Conservation (phyloP, 108 stramenopile genomes). For the Fistulifera pelliculosa region DNA sequence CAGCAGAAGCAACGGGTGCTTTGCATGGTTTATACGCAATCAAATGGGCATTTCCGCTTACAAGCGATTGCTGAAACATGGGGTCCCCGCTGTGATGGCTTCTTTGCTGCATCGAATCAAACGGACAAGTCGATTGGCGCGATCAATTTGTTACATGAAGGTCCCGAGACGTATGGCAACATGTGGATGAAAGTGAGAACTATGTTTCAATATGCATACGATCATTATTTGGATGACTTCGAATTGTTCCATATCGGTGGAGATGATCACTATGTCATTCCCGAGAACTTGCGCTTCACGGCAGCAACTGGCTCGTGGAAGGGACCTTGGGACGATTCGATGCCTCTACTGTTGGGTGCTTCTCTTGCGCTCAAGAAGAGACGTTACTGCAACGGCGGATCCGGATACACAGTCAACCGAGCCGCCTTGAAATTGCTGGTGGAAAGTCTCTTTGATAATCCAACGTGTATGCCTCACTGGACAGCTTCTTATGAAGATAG, state of each 20-base stretch:
- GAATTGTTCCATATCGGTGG: conserved; percentile 91
- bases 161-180: conserved; percentile 28
- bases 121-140: conserved; percentile 36
- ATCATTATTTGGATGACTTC: conserved; percentile 76
- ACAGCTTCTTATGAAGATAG: conserved; percentile 78
- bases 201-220: conserved; percentile 80
- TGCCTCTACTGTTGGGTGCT: not conserved
- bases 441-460: conserved; percentile 21
- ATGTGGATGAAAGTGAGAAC: conserved; percentile 30
- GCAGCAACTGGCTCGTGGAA: conserved; percentile 34
- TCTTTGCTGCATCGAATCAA: conserved; percentile 46
- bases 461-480: conserved; percentile 45
- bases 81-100: conserved; percentile 63
- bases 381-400: conserved; percentile 82
- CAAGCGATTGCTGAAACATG: conserved; percentile 44
- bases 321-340: conserved; percentile 6
- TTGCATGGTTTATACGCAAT: conserved; percentile 76
- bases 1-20: conserved; percentile 46
- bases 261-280: conserved; percentile 87
- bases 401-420: conserved; percentile 78
- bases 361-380: conserved; percentile 57
- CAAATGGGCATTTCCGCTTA: conserved; percentile 18
- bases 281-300: conserved; percentile 78
- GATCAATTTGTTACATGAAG: conserved; percentile 37
- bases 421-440: conserved; percentile 53